These are phyloP conservation scores for Erysiphe neolycopersici DNA, from an alignment of 2,329 filamentous ascomycete genomes.

Conservation along the genomic window DNA sequence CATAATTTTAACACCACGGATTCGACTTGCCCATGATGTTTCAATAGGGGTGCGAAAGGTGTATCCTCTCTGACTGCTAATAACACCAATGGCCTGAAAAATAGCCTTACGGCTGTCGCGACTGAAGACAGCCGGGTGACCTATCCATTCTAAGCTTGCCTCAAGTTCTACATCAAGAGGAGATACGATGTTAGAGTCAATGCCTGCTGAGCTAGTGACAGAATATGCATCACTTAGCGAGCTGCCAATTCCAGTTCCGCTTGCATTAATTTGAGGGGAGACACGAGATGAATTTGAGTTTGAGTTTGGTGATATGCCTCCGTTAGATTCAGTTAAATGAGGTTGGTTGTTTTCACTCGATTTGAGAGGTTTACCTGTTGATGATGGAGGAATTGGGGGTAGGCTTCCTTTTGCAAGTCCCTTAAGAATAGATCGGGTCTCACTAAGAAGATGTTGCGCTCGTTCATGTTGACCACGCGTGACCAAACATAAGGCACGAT, in stretches of 20 bases:
- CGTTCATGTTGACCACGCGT: slow-evolving; percentile 80
- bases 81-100: slow-evolving; percentile 85
- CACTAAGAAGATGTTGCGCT: slow-evolving; percentile 70
- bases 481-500: slow-evolving; percentile 69
- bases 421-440: slow-evolving; percentile 86
- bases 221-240: slow-evolving; percentile 21
- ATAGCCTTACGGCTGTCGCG: slow-evolving; percentile 89
- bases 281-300: slow-evolving; percentile 13
- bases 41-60: slow-evolving; percentile 83
- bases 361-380: slow-evolving; percentile 12
- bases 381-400: slow-evolving; percentile 53
- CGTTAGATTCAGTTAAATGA: slow-evolving; percentile 13
- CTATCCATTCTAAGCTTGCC: slow-evolving; percentile 85
- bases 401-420: slow-evolving; percentile 85
- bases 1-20: slow-evolving; percentile 54
- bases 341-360: slow-evolving; percentile 5
- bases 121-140: slow-evolving; percentile 81
- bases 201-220: slow-evolving; percentile 38
- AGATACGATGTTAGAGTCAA: slow-evolving; percentile 55
- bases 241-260: slow-evolving; percentile 19
- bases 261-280: slow-evolving; percentile 7
- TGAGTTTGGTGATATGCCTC: slow-evolving; percentile 17
- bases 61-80: slow-evolving; percentile 78
- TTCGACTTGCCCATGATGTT: slow-evolving; percentile 62
- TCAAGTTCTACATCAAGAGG: slow-evolving; percentile 83